These are phyloP conservation scores for Suillus spraguei DNA, from an alignment of 768 basidiomycete genomes.

Conservation along the genomic window DNA sequence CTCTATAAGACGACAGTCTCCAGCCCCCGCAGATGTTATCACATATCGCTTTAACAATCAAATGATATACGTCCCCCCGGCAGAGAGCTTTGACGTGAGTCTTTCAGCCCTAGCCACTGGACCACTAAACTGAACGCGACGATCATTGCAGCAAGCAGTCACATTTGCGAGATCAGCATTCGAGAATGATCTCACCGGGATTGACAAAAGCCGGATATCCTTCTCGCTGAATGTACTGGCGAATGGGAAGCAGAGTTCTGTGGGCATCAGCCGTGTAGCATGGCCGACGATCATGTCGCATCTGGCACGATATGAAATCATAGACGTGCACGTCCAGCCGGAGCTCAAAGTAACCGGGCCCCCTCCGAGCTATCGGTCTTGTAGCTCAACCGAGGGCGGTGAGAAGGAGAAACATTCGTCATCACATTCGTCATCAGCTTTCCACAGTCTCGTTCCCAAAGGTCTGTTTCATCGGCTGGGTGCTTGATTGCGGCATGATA, in stretches of 20 bases:
- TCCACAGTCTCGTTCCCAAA: constrained; percentile 10
- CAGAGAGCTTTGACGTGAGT: constrained; percentile 45
- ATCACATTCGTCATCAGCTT: neutral
- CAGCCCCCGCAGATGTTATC: constrained; percentile 43
- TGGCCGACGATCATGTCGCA: constrained; percentile 47
- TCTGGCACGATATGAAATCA: constrained; percentile 48
- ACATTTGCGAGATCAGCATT: constrained; percentile 53
- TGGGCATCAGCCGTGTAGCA: constrained; percentile 53
- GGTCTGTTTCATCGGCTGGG: constrained; percentile 22
- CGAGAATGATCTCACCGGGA: constrained; percentile 36
- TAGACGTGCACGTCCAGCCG: constrained; percentile 45
- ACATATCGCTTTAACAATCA: constrained; percentile 47
- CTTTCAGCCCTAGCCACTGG: neutral
- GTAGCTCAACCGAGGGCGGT: constrained; percentile 13
- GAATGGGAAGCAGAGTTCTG: constrained; percentile 35
- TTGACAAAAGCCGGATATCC: constrained; percentile 44
- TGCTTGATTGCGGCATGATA: neutral
- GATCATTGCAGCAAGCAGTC: constrained; percentile 46
- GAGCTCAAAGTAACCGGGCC: constrained; percentile 31
- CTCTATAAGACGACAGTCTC: constrained; percentile 21
- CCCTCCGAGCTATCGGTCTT: constrained; percentile 42
- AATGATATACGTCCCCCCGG: constrained; percentile 55
- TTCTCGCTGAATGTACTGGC: constrained; percentile 43
- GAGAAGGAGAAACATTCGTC: constrained; percentile 13
- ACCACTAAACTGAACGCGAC: neutral